A percentile compares a stretch with the other conserved stretches of the same genome.
Conservation (phyloP, 2,329 filamentous ascomycete genomes). For the Teratosphaeria viscida region DNA sequence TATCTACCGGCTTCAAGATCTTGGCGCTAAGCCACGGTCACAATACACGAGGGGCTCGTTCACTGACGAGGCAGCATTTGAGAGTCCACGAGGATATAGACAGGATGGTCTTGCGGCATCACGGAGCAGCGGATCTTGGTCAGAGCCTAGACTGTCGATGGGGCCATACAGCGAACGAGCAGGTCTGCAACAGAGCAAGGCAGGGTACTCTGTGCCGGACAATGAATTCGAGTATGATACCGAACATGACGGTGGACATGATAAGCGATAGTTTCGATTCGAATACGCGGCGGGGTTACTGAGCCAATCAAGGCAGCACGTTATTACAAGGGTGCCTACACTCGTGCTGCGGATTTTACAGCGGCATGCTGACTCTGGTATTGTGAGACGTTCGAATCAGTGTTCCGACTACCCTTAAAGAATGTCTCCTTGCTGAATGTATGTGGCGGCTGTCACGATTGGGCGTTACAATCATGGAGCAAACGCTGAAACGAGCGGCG, state of each 20-base stretch:
- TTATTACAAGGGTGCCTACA: not conserved
- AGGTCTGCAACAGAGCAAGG: conserved; percentile 8
- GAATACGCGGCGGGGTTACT: not conserved
- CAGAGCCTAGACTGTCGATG: conserved; percentile 18
- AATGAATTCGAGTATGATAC: conserved; percentile 36
- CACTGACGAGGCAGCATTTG: conserved; percentile 10
- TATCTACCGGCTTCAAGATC: conserved; percentile 38
- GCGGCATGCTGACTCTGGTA: not conserved
- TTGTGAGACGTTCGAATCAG: not conserved
- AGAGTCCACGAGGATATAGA: conserved; percentile 1
- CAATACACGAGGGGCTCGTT: conserved; percentile 18
- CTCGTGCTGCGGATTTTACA: not conserved
- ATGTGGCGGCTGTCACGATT: not conserved
- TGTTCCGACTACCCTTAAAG: not conserved
- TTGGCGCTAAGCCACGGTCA: conserved; percentile 21
- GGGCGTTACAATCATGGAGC: not conserved
- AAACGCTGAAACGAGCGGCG: not conserved
- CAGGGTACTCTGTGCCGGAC: conserved; percentile 32
- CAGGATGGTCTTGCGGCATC: conserved; percentile 7
- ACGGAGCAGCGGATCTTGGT: conserved; percentile 24
- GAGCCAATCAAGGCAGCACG: not conserved
- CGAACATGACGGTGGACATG: conserved; percentile 28
- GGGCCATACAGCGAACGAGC: conserved; percentile 20
- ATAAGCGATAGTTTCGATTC: not conserved
- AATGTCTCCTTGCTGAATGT: not conserved